These are phyloP conservation scores for Alternaria hordeiaustralica DNA, from an alignment of 2,329 filamentous ascomycete genomes.

Conservation along the genomic window DNA sequence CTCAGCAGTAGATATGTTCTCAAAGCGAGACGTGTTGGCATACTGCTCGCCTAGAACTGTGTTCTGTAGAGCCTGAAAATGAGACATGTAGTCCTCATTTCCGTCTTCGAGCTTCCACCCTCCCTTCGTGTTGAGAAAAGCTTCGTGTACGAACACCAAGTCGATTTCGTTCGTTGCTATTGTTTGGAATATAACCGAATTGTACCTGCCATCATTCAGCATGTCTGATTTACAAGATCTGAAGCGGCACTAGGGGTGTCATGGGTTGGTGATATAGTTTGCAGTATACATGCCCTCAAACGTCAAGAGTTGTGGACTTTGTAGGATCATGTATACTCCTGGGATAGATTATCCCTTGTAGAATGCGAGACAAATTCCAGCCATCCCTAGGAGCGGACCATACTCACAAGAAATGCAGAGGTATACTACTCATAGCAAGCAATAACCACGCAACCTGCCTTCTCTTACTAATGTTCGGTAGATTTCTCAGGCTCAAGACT, in stretches of 20 bases:
- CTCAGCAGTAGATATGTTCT: neutral
- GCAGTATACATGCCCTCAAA: too few species aligned
- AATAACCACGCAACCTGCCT: neutral
- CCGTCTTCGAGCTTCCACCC: neutral
- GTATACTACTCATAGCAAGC: neutral
- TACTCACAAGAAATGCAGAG: neutral
- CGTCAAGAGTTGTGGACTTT: too few species aligned
- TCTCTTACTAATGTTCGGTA: neutral
- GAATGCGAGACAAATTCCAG: too few species aligned
- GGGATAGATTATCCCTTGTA: too few species aligned
- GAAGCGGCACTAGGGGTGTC: too few species aligned
- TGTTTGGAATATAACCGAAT: neutral
- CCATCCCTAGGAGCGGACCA: too few species aligned
- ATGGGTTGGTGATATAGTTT: too few species aligned
- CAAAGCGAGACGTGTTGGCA: rapidly evolving
- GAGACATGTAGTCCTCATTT: too few species aligned
- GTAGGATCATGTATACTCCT: too few species aligned
- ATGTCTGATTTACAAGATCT: too few species aligned
- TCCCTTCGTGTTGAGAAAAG: neutral
- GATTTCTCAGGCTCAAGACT: neutral
- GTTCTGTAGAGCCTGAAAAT: neutral
- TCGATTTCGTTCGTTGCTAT: neutral
- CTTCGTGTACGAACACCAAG: rapidly evolving
- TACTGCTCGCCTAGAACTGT: neutral
- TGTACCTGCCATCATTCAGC: neutral